phyloP scores from a whole-genome alignment of 2,329 filamentous ascomycete species.

The Xylariaceae sp. region DNA sequence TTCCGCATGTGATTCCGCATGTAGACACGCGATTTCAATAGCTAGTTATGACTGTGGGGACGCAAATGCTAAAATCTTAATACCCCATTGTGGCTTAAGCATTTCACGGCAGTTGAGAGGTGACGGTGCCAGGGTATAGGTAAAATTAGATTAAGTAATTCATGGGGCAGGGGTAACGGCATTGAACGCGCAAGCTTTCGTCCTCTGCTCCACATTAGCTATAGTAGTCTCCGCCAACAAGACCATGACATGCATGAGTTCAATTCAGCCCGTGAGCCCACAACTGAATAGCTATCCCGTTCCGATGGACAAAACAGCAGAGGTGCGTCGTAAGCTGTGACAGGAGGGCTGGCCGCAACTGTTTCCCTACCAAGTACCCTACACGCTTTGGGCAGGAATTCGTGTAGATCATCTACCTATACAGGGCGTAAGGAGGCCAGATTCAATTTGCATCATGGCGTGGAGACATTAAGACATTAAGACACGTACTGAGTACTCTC shows the following conservation, averaged over 20 bases:
- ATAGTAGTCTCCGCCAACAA: not conserved
- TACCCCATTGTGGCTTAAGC: not conserved
- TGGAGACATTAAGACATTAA: too few relatives aligned
- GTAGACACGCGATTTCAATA: too few relatives aligned
- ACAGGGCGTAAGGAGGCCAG: not conserved
- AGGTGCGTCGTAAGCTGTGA: constrained; percentile 7
- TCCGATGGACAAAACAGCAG: constrained; percentile 1
- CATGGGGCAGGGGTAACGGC: constrained; percentile 5
- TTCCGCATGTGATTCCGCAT: too few relatives aligned
- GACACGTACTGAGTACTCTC: not conserved
- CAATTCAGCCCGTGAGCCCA: not conserved
- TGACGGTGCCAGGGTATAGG: not conserved
- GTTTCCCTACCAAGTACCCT: not conserved
- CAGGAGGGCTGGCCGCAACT: not conserved
- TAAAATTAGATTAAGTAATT: not conserved
- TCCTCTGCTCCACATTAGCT: constrained; percentile 4
- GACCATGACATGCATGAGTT: constrained; percentile 5
- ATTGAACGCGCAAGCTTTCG: constrained; percentile 12
- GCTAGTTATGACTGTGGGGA: not conserved
- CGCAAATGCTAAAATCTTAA: not conserved
- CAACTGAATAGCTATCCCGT: not conserved
- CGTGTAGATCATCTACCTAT: constrained; percentile 1
- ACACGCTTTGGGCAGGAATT: not conserved
- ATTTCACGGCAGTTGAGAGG: not conserved
- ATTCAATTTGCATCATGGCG: constrained; percentile 2